Conservation (phyloP, 2,329 filamentous ascomycete species). For the Harringtonia aguacate region DNA sequence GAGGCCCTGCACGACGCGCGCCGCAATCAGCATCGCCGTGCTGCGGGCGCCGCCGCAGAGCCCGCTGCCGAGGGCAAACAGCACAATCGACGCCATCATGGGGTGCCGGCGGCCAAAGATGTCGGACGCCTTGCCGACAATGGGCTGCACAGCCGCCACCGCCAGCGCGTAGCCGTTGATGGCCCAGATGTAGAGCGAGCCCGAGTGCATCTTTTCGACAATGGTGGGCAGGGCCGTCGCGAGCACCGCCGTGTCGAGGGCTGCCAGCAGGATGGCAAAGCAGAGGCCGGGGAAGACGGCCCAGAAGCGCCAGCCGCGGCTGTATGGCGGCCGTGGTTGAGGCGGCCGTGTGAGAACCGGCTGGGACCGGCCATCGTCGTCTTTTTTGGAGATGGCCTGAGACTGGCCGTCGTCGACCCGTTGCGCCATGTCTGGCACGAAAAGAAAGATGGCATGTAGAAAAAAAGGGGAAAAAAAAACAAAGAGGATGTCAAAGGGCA, state of each 20-base stretch:
- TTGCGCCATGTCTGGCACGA: neutral
- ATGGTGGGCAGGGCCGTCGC: neutral
- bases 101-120: slow-evolving; percentile 5
- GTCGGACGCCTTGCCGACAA: slow-evolving; percentile 32
- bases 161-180: slow-evolving; percentile 1
- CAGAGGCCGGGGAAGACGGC: slow-evolving; percentile 1
- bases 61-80: slow-evolving; percentile 19
- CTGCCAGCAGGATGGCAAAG: slow-evolving; percentile 1
- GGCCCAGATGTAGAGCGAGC: slow-evolving; percentile 1
- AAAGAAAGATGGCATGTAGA: neutral
- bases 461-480: neutral
- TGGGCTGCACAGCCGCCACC: slow-evolving; percentile 30
- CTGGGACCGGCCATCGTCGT: neutral
- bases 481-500: no score
- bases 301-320: slow-evolving; percentile 1
- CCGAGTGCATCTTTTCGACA: slow-evolving; percentile 1
- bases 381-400: neutral
- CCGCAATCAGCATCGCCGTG: slow-evolving; percentile 34
- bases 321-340: neutral
- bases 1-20: slow-evolving; percentile 17
- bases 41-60: slow-evolving; percentile 36
- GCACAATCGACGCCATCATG: neutral
- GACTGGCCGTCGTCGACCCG: neutral
- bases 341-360: neutral
- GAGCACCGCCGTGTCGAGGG: neutral